Conservation (phyloP, 2,329 filamentous ascomycete species). For the Periconia sp. region DNA sequence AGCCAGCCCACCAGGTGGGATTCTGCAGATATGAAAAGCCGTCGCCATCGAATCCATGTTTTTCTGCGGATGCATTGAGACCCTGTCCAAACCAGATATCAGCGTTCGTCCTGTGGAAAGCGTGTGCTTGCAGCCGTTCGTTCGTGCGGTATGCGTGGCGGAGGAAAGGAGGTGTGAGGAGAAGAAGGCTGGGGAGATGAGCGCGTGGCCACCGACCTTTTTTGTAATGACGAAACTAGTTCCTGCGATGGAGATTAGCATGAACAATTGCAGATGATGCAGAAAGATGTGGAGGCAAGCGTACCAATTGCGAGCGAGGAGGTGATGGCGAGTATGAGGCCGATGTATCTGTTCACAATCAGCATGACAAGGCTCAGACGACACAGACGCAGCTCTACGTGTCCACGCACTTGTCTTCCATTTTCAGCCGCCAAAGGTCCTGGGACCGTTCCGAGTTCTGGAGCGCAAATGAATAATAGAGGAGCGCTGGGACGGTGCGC, state of each 20-base stretch:
- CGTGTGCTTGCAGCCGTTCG: neutral
- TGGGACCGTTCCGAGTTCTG: slow-evolving; percentile 4
- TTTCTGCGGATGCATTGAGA: slow-evolving; percentile 84
- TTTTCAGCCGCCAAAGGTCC: slow-evolving; percentile 15
- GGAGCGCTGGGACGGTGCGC: neutral
- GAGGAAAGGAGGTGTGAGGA: neutral
- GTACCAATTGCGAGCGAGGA: slow-evolving; percentile 45
- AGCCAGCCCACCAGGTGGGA: slow-evolving; percentile 97
- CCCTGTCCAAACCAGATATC: slow-evolving; percentile 57
- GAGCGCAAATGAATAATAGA: slow-evolving; percentile 1
- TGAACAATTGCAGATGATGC: neutral
- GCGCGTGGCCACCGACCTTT: slow-evolving; percentile 63
- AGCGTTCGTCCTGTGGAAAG: slow-evolving; percentile 9
- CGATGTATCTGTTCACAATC: slow-evolving; percentile 42
- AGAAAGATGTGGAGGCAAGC: slow-evolving; percentile 3
- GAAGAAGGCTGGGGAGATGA: slow-evolving; percentile 1
- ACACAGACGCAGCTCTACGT: slow-evolving; percentile 4
- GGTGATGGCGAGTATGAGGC: slow-evolving; percentile 43
- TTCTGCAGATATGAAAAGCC: slow-evolving; percentile 92
- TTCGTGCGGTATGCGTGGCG: neutral
- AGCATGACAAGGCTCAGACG: slow-evolving; percentile 12
- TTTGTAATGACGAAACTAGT: slow-evolving; percentile 99
- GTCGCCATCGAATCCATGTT: slow-evolving; percentile 94
- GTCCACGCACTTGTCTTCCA: slow-evolving; percentile 46
- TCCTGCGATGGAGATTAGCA: slow-evolving; percentile 55